Evolutionary conservation across 768 basidiomycete genomes (phyloP).

Genomic region (Tremella mesenterica): DNA sequence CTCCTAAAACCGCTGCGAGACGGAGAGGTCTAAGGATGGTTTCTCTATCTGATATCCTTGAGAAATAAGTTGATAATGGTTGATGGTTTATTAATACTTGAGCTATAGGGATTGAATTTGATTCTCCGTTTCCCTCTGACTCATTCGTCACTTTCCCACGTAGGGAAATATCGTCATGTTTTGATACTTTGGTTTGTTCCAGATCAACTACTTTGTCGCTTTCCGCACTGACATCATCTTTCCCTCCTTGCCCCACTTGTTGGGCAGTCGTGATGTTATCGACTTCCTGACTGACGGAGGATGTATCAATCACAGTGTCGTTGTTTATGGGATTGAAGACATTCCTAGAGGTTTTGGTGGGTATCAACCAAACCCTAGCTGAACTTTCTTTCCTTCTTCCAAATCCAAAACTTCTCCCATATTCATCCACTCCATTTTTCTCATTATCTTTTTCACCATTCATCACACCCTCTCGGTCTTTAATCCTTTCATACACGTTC

Average conservation of each 20-base stretch:
- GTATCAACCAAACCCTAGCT: conserved; percentile 87
- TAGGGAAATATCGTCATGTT: conserved; percentile 1
- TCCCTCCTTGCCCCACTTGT: too few species aligned
- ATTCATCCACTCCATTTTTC: conserved; percentile 61
- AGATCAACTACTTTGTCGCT: too few species aligned
- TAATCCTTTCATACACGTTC: conserved; percentile 21
- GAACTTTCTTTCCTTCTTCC: conserved; percentile 83
- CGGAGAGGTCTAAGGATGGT: conserved; percentile 72
- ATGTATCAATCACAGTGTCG: too few species aligned
- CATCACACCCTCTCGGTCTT: background rate
- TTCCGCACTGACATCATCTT: too few species aligned
- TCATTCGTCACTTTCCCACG: conserved; percentile 7
- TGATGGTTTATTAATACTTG: conserved; percentile 77
- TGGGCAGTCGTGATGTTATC: too few species aligned
- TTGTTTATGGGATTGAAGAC: conserved; percentile 3
- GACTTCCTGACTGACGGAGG: too few species aligned
- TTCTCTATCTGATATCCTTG: conserved; percentile 65
- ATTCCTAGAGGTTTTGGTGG: conserved; percentile 8
- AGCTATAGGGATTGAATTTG: conserved; percentile 46
- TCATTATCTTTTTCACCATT: conserved; percentile 43
- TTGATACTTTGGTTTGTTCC: background rate
- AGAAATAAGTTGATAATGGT: conserved; percentile 71
- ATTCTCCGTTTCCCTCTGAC: conserved; percentile 10
- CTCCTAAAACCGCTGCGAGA: conserved; percentile 71
- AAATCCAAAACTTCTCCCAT: conserved; percentile 74